Percentiles rank a stretch among this genome's conserved stretches.
Evolutionary conservation across 148 eudicot species (phyloP).

Genomic region (Silene uniflora): DNA sequence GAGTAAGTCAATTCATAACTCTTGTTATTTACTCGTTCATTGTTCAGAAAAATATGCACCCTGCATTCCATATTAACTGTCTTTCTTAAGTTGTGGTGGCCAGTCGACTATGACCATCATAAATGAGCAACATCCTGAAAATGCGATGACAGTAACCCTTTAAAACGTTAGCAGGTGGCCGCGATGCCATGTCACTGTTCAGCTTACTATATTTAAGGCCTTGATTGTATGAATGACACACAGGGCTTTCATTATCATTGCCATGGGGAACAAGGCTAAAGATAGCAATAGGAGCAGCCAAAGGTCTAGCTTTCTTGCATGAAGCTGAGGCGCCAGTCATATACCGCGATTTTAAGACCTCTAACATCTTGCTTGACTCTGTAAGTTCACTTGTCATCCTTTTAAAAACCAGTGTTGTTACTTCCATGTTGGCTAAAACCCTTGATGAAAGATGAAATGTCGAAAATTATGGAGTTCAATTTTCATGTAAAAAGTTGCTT

Average conservation of each 20-base stretch:
- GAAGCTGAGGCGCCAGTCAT: conserved; percentile 81
- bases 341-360: conserved; percentile 92
- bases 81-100: too few species aligned
- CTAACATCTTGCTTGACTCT: conserved; percentile 79
- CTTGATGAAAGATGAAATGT: background rate
- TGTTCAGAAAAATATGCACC: too few species aligned
- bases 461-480: background rate
- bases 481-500: background rate
- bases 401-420: background rate
- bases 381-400: conserved; percentile 29
- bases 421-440: background rate
- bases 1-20: too few species aligned
- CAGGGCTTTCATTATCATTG: conserved; percentile 68
- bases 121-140: too few species aligned
- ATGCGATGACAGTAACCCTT: too few species aligned
- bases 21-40: too few species aligned
- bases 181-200: too few species aligned
- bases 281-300: conserved; percentile 85
- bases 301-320: conserved; percentile 91
- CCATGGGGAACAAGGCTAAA: conserved; percentile 92
- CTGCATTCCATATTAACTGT: too few species aligned
- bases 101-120: too few species aligned
- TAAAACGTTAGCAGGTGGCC: too few species aligned
- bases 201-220: too few species aligned
- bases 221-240: too few species aligned